Percentiles rank a stretch among this genome's conserved stretches.
phyloP scores from a whole-genome alignment of 2,329 filamentous ascomycete species.

The Clonostachys byssicola region DNA sequence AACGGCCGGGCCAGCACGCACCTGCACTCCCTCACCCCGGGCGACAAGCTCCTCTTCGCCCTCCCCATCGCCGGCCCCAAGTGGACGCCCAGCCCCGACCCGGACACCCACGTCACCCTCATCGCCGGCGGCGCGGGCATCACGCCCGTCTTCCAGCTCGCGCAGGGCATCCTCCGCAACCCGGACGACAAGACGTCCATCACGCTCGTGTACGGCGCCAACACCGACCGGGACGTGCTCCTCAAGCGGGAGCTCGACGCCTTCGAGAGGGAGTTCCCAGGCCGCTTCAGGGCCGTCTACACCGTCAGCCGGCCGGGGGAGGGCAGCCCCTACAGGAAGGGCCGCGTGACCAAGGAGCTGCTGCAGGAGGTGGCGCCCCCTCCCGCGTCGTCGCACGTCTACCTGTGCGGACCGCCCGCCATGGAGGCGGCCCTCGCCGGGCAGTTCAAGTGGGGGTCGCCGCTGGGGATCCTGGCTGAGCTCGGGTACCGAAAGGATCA shows the following conservation, averaged over 20 bases:
- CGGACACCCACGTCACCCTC: constrained; percentile 49
- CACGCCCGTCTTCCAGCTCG: constrained; percentile 65
- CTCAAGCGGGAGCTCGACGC: constrained; percentile 51
- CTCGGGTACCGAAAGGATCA: constrained; percentile 54
- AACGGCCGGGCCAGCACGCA: constrained; percentile 60
- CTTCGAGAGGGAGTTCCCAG: constrained; percentile 46
- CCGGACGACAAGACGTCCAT: constrained; percentile 50
- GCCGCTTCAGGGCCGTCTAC: constrained; percentile 53
- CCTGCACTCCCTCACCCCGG: constrained; percentile 61
- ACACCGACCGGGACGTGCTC: constrained; percentile 56
- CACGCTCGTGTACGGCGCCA: constrained; percentile 63
- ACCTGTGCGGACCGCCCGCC: constrained; percentile 64
- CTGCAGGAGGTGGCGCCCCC: constrained; percentile 42
- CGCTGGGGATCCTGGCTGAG: constrained; percentile 46
- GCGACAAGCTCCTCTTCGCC: constrained; percentile 55
- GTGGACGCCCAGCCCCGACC: constrained; percentile 43
- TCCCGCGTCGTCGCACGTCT: constrained; percentile 48
- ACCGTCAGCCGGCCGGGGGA: constrained; percentile 42
- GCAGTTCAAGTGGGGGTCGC: constrained; percentile 32
- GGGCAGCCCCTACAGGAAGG: constrained; percentile 39
- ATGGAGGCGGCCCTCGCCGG: constrained; percentile 53
- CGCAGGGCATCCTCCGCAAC: constrained; percentile 57
- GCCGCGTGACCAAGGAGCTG: constrained; percentile 53
- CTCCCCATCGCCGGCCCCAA: constrained; percentile 46
- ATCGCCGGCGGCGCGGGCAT: constrained; percentile 71